Evolutionary conservation across 805 yeast species (phyloP).

Genomic region (Yamadazyma philogaea): DNA sequence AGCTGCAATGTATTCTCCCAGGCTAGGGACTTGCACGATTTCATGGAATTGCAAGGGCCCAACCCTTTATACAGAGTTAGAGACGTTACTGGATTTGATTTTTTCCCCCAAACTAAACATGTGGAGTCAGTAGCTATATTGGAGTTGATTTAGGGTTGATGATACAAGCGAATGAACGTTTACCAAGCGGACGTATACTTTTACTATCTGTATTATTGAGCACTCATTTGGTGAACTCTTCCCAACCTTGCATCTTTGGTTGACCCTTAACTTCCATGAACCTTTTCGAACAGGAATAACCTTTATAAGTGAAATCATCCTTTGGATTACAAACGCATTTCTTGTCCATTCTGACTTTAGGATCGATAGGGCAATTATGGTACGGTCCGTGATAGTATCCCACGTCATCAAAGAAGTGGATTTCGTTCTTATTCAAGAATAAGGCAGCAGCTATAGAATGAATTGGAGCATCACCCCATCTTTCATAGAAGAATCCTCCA

Average conservation of each 20-base stretch:
- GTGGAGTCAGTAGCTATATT: slow-evolving; percentile 55
- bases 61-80: slow-evolving; percentile 19
- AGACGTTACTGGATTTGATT: slow-evolving; percentile 40
- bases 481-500: slow-evolving; percentile 91
- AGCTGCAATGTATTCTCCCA: slow-evolving; percentile 47
- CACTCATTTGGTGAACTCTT: slow-evolving; percentile 46
- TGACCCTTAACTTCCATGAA: slow-evolving; percentile 55
- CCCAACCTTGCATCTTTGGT: slow-evolving; percentile 70
- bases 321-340: slow-evolving; percentile 73
- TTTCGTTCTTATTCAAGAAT: slow-evolving; percentile 63
- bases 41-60: slow-evolving; percentile 22
- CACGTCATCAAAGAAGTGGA: slow-evolving; percentile 79
- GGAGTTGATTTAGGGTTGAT: slow-evolving; percentile 15
- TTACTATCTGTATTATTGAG: too few relatives aligned
- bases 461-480: slow-evolving; percentile 96
- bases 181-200: neutral
- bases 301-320: slow-evolving; percentile 75
- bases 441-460: slow-evolving; percentile 85
- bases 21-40: slow-evolving; percentile 39
- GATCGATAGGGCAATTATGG: slow-evolving; percentile 74
- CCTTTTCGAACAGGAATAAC: slow-evolving; percentile 67
- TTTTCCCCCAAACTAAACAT: slow-evolving; percentile 57
- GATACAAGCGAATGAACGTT: neutral
- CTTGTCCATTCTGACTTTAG: slow-evolving; percentile 50
- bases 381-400: slow-evolving; percentile 85